Percentiles rank a stretch among this genome's conserved stretches.
phyloP scores from a whole-genome alignment of 2,329 filamentous ascomycete genomes.

The Gliomastix tumulicola region DNA sequence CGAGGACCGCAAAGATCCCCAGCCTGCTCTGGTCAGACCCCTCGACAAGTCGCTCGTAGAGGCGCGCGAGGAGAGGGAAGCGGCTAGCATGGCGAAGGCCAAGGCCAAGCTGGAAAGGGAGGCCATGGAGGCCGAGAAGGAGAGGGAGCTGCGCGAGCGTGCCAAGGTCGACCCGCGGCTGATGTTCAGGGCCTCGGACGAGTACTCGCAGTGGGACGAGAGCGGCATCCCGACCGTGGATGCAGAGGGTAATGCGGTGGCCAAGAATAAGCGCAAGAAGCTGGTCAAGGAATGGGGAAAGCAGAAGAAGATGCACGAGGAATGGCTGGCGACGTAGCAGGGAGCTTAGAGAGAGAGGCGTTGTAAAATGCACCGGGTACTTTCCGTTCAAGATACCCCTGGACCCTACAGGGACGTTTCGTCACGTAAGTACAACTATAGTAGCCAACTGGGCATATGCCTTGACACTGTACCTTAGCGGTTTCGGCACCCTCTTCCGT shows the following conservation, averaged over 20 bases:
- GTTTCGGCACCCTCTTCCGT: no score
- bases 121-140: not conserved
- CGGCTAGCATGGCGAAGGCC: not conserved
- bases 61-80: not conserved
- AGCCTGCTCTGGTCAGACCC: not conserved
- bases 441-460: no score
- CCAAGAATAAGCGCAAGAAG: not conserved
- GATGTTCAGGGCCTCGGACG: not conserved
- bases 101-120: not conserved
- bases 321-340: not conserved
- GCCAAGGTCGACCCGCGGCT: not conserved
- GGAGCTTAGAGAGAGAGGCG: no score
- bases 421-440: no score
- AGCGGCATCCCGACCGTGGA: not conserved
- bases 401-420: no score
- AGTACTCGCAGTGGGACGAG: not conserved
- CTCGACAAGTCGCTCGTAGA: not conserved
- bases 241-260: not conserved
- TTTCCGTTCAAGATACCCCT: no score
- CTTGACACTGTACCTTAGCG: no score
- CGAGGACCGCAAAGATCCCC: not conserved
- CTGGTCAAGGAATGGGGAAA: not conserved
- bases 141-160: not conserved
- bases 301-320: not conserved
- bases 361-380: no score